Evolutionary conservation across 2,329 filamentous ascomycete genomes (phyloP).

Genomic region (Trichothecium roseum): DNA sequence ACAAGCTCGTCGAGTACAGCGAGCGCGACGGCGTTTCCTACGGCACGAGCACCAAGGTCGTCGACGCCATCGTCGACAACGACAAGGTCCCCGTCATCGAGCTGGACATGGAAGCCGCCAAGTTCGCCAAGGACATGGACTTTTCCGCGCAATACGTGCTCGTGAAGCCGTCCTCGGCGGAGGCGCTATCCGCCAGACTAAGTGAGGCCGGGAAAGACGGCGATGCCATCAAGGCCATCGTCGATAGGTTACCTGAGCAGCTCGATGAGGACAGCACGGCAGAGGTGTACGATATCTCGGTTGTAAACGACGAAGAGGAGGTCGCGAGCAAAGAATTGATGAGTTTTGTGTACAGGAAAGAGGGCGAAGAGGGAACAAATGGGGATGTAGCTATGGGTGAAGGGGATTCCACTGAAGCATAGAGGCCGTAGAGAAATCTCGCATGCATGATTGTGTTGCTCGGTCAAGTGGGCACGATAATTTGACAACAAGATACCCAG

Average conservation of each 20-base stretch:
- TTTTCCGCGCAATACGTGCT: constrained; percentile 46
- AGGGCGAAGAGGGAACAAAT: constrained; percentile 3
- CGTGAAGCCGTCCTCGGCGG: constrained; percentile 29
- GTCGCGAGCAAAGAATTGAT: constrained; percentile 12
- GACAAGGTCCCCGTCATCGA: constrained; percentile 51
- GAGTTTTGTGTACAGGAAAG: constrained; percentile 16
- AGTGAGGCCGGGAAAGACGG: constrained; percentile 14
- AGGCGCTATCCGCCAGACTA: constrained; percentile 17
- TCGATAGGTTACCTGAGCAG: constrained; percentile 12
- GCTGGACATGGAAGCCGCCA: constrained; percentile 40
- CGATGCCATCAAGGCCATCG: constrained; percentile 10
- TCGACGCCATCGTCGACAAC: constrained; percentile 38
- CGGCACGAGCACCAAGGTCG: constrained; percentile 43
- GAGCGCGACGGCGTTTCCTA: constrained; percentile 39
- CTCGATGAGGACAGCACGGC: constrained; percentile 14
- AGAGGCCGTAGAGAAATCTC: too few relatives aligned
- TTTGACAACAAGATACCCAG: too few relatives aligned
- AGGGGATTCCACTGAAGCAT: too few relatives aligned
- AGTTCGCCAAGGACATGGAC: constrained; percentile 46
- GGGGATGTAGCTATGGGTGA: constrained; percentile 1
- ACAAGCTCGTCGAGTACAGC: constrained; percentile 47
- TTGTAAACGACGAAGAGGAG: constrained; percentile 17
- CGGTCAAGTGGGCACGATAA: too few relatives aligned
- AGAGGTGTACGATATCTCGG: constrained; percentile 15
- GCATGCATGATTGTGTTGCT: too few relatives aligned